A percentile compares a stretch with the other conserved stretches of the same genome.
These are phyloP conservation scores for Metschnikowia drakensbergensis DNA, from an alignment of 805 yeast species.

Conservation along the genomic window DNA sequence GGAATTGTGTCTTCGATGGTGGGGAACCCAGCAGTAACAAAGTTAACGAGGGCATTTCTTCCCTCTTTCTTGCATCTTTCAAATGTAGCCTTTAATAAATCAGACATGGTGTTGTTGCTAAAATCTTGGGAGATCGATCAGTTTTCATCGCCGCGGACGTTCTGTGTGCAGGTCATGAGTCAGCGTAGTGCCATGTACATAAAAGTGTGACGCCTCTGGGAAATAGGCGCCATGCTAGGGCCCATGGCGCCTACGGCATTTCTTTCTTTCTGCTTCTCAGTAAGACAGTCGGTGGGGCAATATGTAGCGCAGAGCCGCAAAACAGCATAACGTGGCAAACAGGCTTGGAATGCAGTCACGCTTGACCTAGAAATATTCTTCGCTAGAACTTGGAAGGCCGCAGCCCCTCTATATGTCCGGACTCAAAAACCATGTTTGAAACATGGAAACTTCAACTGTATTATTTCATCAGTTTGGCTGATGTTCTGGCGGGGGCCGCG, in stretches of 20 bases:
- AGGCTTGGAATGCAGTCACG: too few relatives aligned
- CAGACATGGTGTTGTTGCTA: slow-evolving; percentile 39
- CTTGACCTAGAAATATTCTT: too few relatives aligned
- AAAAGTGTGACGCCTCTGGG: neutral
- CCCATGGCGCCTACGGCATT: neutral
- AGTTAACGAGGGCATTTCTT: slow-evolving; percentile 87
- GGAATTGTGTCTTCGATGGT: slow-evolving; percentile 84
- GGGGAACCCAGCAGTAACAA: slow-evolving; percentile 94
- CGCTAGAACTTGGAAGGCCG: too few relatives aligned
- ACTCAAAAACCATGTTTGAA: too few relatives aligned
- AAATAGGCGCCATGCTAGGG: neutral
- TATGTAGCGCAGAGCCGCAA: too few relatives aligned
- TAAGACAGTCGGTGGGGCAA: too few relatives aligned
- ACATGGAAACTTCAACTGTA: too few relatives aligned
- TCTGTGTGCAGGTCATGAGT: slow-evolving; percentile 2
- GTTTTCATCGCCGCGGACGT: neutral
- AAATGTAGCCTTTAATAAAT: slow-evolving; percentile 55
- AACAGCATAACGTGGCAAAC: too few relatives aligned
- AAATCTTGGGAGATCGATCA: neutral
- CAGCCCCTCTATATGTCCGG: too few relatives aligned
- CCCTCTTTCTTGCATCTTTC: slow-evolving; percentile 56
- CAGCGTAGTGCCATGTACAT: slow-evolving; percentile 3
- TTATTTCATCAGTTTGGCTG: too few relatives aligned
- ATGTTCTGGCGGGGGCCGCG: too few relatives aligned
- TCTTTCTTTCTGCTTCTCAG: too few relatives aligned